Conservation (phyloP, 805 yeast species). For the Lachancea lanzarotensis region DNA sequence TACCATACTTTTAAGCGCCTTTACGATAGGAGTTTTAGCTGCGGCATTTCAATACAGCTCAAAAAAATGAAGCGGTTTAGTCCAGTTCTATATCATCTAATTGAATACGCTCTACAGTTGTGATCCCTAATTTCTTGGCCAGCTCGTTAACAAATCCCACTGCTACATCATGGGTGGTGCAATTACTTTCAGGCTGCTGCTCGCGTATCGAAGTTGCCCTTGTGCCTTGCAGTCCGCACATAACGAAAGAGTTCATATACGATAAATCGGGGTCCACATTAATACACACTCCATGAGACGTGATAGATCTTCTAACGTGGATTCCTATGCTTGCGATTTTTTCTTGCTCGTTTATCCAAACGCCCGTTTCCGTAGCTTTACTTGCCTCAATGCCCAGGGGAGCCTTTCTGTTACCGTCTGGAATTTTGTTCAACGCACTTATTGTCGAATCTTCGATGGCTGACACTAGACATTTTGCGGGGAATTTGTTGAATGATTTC, state of each 20-base stretch:
- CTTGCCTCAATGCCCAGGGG: constrained; percentile 24
- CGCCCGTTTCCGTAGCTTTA: constrained; percentile 74
- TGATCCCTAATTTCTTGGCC: constrained; percentile 35
- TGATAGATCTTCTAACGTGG: constrained; percentile 73
- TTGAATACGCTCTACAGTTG: constrained; percentile 34
- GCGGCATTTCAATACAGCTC: constrained; percentile 11
- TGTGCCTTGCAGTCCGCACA: constrained; percentile 76
- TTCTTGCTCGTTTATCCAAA: constrained; percentile 56
- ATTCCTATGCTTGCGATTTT: constrained; percentile 90
- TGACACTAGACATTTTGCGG: constrained; percentile 60
- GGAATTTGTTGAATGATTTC: constrained; percentile 47
- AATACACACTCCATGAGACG: constrained; percentile 85
- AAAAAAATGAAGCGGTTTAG: constrained; percentile 2
- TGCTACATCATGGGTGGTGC: constrained; percentile 36
- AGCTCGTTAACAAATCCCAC: constrained; percentile 40
- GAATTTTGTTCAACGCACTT: constrained; percentile 33
- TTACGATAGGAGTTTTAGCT: constrained; percentile 11
- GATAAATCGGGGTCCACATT: constrained; percentile 70
- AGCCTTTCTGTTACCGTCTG: constrained; percentile 7
- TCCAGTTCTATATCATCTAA: constrained; percentile 28
- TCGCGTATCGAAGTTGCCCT: constrained; percentile 48
- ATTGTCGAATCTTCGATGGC: constrained; percentile 55
- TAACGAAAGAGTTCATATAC: constrained; percentile 62
- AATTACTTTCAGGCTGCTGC: constrained; percentile 20
- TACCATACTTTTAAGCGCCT: constrained; percentile 9